Evolutionary conservation across 2,329 filamentous ascomycete genomes (phyloP), one percentile per base, ranked within the genome.

Genomic region (Venturia aucupariae): DNA sequence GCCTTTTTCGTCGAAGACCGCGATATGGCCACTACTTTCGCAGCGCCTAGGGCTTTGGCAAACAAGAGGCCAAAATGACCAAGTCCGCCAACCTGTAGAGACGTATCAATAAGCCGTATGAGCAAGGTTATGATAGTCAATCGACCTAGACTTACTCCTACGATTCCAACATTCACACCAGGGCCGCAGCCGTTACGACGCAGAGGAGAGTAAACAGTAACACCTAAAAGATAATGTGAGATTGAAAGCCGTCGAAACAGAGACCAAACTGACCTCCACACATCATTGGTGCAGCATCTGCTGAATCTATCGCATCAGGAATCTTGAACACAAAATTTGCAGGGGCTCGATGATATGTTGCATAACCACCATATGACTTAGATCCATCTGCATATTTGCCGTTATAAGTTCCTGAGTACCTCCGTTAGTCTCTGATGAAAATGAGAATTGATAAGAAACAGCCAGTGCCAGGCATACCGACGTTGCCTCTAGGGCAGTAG

Each of bases 11-110:
- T 70, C 0, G 77, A 75, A 0, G 79, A 82, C 67, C 86, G 82
- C 11, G 83, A 85, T 68, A 88, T 81, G 10, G 82, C 85, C 22
- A 85, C 84, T 13, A 85, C 81, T 3, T 82, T 80, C 62, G 88
- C 84, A 22, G 85, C 86, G 8, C 86, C 86, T 1, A 91, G 75
- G 0, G 88, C 88, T 67, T 81, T 84, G 1, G 89, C 86, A 73
- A 84, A 91, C 66, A 90, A 78, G 17, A 93, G 73, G 0, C 84
- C 90, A 67, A 92, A 85, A 72, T 93, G 89, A 0, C 89, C 89
- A 0, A 92, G 75, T 0, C 89, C 89, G 7, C 89, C 89, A 15
- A 90, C 80, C 46, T 51, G 24, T 2, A 8, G 10, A 13, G 4
- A 4, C 15, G 2, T 22, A 6, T 51, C 22, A 51, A 22, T 27